Evolutionary conservation across 495 filamentous ascomycete genomes (phyloP).

Genomic region (Aspergillus indologenus): DNA sequence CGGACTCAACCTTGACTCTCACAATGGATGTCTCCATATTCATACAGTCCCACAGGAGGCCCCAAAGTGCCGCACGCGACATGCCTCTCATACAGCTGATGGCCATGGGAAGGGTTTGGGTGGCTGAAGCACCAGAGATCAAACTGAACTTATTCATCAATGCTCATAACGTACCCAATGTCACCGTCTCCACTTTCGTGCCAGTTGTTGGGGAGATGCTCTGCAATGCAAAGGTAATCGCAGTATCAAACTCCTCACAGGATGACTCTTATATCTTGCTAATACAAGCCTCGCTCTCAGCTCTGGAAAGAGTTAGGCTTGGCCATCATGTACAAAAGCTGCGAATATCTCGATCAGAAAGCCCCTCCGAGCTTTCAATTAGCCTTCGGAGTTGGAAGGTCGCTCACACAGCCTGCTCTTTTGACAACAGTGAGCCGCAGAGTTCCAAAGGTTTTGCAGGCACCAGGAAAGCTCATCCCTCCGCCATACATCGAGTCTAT

Average conservation of each 20-base stretch:
- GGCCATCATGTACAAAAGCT: constrained; percentile 22
- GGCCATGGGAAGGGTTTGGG: constrained; percentile 20
- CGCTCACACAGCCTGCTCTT: not conserved
- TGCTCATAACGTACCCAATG: not conserved
- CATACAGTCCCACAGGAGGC: not conserved
- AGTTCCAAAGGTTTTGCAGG: constrained; percentile 14
- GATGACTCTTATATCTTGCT: not conserved
- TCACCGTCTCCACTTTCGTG: constrained; percentile 14
- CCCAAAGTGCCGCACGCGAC: not conserved
- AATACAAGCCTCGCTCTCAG: constrained; percentile 15
- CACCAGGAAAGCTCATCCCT: constrained; percentile 14
- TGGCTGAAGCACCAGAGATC: constrained; percentile 30
- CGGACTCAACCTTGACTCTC: not conserved
- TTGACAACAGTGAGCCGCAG: constrained; percentile 17
- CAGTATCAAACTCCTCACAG: not conserved
- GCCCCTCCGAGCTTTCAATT: constrained; percentile 14
- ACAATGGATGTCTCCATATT: not conserved
- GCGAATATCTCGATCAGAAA: constrained; percentile 1
- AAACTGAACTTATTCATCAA: constrained; percentile 23
- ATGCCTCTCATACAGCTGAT: not conserved
- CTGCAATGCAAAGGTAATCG: constrained; percentile 28
- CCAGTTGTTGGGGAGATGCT: constrained; percentile 22
- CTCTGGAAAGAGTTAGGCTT: constrained; percentile 37
- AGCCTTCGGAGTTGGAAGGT: constrained; percentile 26
- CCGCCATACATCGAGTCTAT: constrained; percentile 19